Evolutionary conservation across 176 grass and related monocot genomes (phyloP), one percentile per base, ranked within the genome.

Genomic region (Oryza meyeriana): DNA sequence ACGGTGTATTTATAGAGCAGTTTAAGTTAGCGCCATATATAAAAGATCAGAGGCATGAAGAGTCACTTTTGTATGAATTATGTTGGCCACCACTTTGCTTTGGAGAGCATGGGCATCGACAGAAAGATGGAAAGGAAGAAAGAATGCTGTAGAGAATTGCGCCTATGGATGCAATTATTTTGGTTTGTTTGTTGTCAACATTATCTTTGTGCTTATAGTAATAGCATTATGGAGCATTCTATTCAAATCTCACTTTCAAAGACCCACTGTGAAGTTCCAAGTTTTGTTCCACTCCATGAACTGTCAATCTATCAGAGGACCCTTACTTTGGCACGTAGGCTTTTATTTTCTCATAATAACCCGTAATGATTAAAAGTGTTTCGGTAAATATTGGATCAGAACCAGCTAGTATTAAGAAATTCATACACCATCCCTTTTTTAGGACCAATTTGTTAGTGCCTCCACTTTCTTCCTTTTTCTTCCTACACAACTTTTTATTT

Each of bases 31-130:
- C 27, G 68, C 2, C 61, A 57, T 26, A 72, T 65, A 57, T 25
- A 59, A 24, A 76, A 69, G 64, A 76, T 66, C 26, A 36, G 78
- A 58, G 71, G 28, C n/a, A 31, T 58, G 63, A 38, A 2, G 33
- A 63, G 13, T 48, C 61, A 30, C 39, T 57, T 34, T 70, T 27
- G 29, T 41, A 52, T 66, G n/a, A 72, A 41, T 16, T 59, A n/a
- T 81, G 73, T 12, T 66, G 12, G 48, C 62, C 24, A 33, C 62
- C 24, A 33, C 17, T 74, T 86, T 44, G 57, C 40, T 65, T 85
- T 36, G 35, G 44, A 78, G 73, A 73, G 45, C 18, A 32, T 59
- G 26, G 36, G 70, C 76, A 86, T 73, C 78, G 83, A 86, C 66
- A 31, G 73, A 78, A 82, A 72, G 73, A 64, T 61, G 36, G 9